Evolutionary conservation across 768 basidiomycete genomes (phyloP).

Genomic region (Boletus subcaerulescens): DNA sequence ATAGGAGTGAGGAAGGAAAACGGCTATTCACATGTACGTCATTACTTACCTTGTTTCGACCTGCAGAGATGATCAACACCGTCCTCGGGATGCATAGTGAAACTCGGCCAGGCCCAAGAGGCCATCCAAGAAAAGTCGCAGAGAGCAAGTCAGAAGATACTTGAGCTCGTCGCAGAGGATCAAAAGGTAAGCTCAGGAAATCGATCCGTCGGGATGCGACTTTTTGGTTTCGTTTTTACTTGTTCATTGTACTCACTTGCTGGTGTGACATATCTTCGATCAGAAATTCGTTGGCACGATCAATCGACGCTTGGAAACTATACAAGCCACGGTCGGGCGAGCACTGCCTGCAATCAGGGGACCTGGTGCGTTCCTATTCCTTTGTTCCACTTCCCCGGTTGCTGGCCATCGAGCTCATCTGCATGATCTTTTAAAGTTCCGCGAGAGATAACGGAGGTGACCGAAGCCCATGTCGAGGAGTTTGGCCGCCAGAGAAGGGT

Average conservation of each 20-base stretch:
- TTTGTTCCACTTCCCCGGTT: not conserved
- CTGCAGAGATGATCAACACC: too few relatives aligned
- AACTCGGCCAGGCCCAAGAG: conserved; percentile 11
- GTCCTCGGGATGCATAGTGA: not conserved
- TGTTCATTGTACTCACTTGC: too few relatives aligned
- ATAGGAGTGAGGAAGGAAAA: conserved; percentile 16
- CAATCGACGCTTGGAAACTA: conserved; percentile 13
- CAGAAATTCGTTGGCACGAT: conserved; percentile 12
- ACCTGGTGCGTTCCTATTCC: conserved; percentile 1
- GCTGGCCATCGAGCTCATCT: not conserved
- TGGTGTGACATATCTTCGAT: too few relatives aligned
- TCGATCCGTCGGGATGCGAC: too few relatives aligned
- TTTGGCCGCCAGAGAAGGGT: conserved; percentile 1
- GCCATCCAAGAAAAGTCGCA: conserved; percentile 18
- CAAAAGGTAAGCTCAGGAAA: conserved; percentile 3
- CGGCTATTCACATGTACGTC: conserved; percentile 10
- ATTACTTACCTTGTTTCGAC: too few relatives aligned
- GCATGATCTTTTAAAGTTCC: conserved; percentile 3
- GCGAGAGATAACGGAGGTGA: conserved; percentile 9
- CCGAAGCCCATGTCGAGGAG: conserved; percentile 11
- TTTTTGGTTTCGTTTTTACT: too few relatives aligned
- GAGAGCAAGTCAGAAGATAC: conserved; percentile 10
- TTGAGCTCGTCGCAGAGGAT: conserved; percentile 15
- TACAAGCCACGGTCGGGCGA: conserved; percentile 10
- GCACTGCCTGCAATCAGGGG: conserved; percentile 11